Conservation (phyloP, 73 alveolate species). For the Paramecium bursaria region DNA sequence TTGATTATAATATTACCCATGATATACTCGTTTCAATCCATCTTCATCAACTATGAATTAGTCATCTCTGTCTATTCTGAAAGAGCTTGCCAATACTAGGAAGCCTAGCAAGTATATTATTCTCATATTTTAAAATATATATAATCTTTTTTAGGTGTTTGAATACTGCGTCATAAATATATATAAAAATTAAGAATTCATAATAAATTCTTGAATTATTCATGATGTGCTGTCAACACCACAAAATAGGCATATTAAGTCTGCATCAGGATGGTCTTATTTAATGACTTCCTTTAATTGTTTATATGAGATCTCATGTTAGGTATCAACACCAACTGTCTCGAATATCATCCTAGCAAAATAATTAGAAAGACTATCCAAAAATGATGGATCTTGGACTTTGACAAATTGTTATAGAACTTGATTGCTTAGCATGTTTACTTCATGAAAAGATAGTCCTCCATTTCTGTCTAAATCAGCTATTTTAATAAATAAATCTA, state of each 20-base stretch:
- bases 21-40: constrained; percentile 57
- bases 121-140: too few species aligned
- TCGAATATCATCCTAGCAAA: background rate
- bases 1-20: constrained; percentile 9
- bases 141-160: too few species aligned
- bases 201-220: too few species aligned
- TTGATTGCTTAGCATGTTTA: constrained; percentile 1
- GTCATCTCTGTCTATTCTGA: constrained; percentile 20
- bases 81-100: constrained; percentile 5
- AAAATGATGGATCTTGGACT: background rate
- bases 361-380: background rate
- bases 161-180: too few species aligned
- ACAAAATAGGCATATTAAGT: constrained; percentile 18
- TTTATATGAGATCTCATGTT: background rate
- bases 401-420: constrained; percentile 11
- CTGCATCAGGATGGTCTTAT: background rate
- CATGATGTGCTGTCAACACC: too few species aligned
- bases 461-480: constrained; percentile 52
- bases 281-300: constrained; percentile 17
- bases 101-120: background rate
- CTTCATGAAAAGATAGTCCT: constrained; percentile 12
- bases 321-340: background rate
- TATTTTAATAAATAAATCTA: constrained; percentile 25
- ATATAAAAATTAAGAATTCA: too few species aligned
- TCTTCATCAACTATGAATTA: constrained; percentile 26